Evolutionary conservation across 805 yeast species (phyloP).

Genomic region (Candida coleopterorum): DNA sequence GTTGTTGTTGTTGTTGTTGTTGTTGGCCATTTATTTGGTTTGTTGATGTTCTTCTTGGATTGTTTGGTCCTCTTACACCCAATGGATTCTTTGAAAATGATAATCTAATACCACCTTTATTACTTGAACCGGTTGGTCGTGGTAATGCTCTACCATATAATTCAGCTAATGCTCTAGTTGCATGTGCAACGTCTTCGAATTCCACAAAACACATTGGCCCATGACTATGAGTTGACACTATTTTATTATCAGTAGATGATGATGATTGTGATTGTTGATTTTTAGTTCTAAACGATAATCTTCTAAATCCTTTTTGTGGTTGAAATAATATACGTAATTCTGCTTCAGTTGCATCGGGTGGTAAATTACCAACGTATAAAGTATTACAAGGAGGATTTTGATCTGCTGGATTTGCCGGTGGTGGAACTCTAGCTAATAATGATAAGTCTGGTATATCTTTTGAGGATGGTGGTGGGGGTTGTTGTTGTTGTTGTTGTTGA

Average conservation of each 20-base stretch:
- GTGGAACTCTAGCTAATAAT: constrained; percentile 73
- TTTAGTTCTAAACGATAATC: constrained; percentile 80
- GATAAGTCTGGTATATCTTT: constrained; percentile 61
- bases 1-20: constrained; percentile 26
- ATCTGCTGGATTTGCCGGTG: constrained; percentile 97
- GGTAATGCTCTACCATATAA: constrained; percentile 90
- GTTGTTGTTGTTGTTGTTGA: constrained; percentile 8
- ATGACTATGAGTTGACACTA: constrained; percentile 44
- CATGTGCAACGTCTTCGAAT: constrained; percentile 92
- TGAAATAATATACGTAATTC: constrained; percentile 85
- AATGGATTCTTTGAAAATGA: constrained; percentile 95
- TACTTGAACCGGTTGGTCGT: constrained; percentile 60
- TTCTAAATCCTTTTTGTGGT: constrained; percentile 86
- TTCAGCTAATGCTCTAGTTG: constrained; percentile 91
- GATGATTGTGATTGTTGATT: constrained; percentile 27
- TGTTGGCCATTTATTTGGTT: constrained; percentile 19
- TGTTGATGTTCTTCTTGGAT: constrained; percentile 37
- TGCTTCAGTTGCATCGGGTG: constrained; percentile 93
- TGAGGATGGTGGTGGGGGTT: constrained; percentile 10
- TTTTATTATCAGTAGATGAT: constrained; percentile 12
- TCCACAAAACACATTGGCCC: constrained; percentile 99
- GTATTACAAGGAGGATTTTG: constrained; percentile 99
- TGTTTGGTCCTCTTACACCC: constrained; percentile 81
- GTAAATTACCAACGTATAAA: constrained; percentile 91
- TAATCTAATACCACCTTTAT: constrained; percentile 91